A percentile compares a stretch with the other conserved stretches of the same genome.
These are phyloP conservation scores for Nicotiana noctiflora DNA, from an alignment of 257 asterid genomes.

Conservation along the genomic window DNA sequence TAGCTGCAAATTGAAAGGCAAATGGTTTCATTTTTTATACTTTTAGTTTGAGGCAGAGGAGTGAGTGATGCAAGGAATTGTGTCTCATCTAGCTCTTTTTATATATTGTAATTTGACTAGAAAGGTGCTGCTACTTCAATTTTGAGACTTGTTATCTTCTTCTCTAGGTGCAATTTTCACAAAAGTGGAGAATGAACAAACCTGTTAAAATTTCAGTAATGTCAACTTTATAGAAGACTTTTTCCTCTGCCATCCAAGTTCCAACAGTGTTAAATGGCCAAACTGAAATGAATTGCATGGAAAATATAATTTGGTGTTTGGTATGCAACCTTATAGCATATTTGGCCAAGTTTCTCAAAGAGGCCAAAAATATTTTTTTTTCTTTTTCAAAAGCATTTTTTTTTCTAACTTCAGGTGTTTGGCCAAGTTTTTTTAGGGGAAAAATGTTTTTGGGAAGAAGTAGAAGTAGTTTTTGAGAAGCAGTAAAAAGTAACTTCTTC, in stretches of 20 bases:
- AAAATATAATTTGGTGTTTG: background rate
- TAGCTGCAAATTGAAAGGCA: background rate
- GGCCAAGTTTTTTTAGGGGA: too few species aligned
- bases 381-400: too few species aligned
- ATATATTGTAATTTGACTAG: background rate
- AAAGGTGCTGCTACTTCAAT: background rate
- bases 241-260: background rate
- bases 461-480: too few species aligned
- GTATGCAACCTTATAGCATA: background rate
- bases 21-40: background rate
- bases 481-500: too few species aligned
- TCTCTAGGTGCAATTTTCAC: background rate
- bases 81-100: background rate
- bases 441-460: too few species aligned
- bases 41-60: background rate
- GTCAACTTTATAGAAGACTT: background rate
- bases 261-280: conserved; percentile 7
- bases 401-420: too few species aligned
- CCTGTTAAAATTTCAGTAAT: background rate
- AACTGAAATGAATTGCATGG: background rate
- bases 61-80: background rate
- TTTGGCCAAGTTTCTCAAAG: too few species aligned
- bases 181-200: conserved; percentile 9
- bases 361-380: too few species aligned
- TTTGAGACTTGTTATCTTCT: background rate